phyloP scores from a whole-genome alignment of 805 yeast species.

The Wickerhamomyces sydowiorum region DNA sequence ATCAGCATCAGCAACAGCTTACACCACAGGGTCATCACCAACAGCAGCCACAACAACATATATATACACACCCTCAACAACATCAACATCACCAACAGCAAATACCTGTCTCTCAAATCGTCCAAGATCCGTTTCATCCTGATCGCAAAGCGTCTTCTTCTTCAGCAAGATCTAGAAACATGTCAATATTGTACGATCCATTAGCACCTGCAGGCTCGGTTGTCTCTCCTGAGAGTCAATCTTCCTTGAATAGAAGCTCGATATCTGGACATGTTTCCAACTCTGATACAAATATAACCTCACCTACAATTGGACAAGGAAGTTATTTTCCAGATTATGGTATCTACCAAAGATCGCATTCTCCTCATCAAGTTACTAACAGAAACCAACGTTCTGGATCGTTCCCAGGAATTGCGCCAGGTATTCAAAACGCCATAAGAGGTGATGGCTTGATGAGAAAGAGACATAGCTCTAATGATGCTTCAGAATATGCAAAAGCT shows the following conservation, averaged over 20 bases:
- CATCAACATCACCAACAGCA: slow-evolving; percentile 1
- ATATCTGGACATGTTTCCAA: slow-evolving; percentile 10
- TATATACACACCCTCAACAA: no score
- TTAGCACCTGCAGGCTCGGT: slow-evolving; percentile 13
- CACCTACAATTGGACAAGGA: slow-evolving; percentile 3
- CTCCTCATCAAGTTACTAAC: slow-evolving; percentile 6
- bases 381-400: slow-evolving; percentile 21
- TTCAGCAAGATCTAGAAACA: slow-evolving; percentile 17
- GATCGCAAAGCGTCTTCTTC: slow-evolving; percentile 17
- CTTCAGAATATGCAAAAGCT: slow-evolving; percentile 5
- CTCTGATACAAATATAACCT: slow-evolving; percentile 5
- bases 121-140: slow-evolving; percentile 19
- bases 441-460: slow-evolving; percentile 13
- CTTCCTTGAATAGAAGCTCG: slow-evolving; percentile 11
- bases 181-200: slow-evolving; percentile 23
- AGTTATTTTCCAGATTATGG: slow-evolving; percentile 19
- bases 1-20: slow-evolving; percentile 4
- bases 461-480: slow-evolving; percentile 20
- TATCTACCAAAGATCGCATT: slow-evolving; percentile 6
- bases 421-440: slow-evolving; percentile 10
- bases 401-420: slow-evolving; percentile 15
- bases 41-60: slow-evolving; percentile 1
- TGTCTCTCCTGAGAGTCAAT: slow-evolving; percentile 11
- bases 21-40: slow-evolving; percentile 4
- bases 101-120: slow-evolving; percentile 5